A percentile compares a stretch with the other conserved stretches of the same genome.
phyloP scores from a whole-genome alignment of 176 grass and related monocot genomes.

The Carex myosuroides region DNA sequence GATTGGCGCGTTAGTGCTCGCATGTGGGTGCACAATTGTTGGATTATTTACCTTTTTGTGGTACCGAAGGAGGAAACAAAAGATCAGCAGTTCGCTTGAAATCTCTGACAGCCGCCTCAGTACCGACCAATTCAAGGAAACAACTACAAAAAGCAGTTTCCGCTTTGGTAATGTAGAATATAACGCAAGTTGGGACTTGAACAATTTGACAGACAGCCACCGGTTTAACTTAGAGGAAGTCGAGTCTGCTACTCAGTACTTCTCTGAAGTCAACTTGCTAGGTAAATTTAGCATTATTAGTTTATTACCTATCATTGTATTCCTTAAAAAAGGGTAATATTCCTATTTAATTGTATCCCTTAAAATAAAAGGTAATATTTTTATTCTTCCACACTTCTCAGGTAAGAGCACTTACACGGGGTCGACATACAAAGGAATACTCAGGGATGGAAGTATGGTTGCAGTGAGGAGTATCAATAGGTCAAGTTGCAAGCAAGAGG shows the following conservation, averaged over 20 bases:
- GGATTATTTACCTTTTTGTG: conserved; percentile 52
- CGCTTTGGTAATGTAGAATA: conserved; percentile 86
- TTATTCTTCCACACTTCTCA: background rate
- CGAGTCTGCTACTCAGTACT: conserved; percentile 91
- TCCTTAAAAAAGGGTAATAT: background rate
- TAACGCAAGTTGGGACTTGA: conserved; percentile 55
- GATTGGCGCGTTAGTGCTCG: conserved; percentile 42
- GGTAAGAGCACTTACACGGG: conserved; percentile 69
- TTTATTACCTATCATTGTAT: background rate
- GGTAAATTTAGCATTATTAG: conserved; percentile 12
- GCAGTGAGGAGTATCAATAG: conserved; percentile 84
- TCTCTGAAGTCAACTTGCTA: conserved; percentile 82
- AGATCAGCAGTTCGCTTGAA: conserved; percentile 85
- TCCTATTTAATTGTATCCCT: background rate
- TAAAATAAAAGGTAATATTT: background rate
- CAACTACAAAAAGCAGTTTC: conserved; percentile 59
- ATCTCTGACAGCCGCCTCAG: conserved; percentile 86
- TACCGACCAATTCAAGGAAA: conserved; percentile 84
- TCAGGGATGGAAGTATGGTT: conserved; percentile 63
- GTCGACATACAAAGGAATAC: conserved; percentile 69
- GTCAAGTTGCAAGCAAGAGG: conserved; percentile 94
- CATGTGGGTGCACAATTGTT: conserved; percentile 35
- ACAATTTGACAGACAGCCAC: conserved; percentile 64
- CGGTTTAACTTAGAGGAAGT: conserved; percentile 96
- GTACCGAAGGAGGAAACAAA: conserved; percentile 87